These are phyloP conservation scores for Coemansia sp. DNA, from an alignment of 192 early-diverging fungal species.

Conservation along the genomic window DNA sequence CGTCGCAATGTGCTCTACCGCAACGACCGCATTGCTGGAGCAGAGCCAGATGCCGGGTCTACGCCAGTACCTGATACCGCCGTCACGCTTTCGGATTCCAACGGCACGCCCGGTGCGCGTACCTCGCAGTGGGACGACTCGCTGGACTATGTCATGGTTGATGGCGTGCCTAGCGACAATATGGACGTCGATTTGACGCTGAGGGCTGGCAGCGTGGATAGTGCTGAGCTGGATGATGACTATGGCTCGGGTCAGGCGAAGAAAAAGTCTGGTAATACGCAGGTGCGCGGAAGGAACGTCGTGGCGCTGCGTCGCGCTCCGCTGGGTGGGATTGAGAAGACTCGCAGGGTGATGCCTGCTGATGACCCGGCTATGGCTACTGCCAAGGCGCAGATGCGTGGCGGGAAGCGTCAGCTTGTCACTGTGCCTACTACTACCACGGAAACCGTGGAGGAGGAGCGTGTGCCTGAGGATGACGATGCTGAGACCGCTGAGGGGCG, in stretches of 20 bases:
- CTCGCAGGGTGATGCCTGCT: constrained; percentile 23
- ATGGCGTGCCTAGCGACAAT: constrained; percentile 17
- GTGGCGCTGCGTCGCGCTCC: constrained; percentile 33
- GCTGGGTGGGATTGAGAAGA: constrained; percentile 40
- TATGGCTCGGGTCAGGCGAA: background rate
- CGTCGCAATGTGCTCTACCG: constrained; percentile 30
- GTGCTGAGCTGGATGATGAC: constrained; percentile 23
- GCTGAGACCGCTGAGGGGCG: background rate
- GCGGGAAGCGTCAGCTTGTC: background rate
- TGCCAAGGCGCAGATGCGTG: constrained; percentile 52
- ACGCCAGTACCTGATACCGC: constrained; percentile 32
- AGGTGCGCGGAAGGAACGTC: constrained; percentile 42
- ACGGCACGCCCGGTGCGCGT: background rate
- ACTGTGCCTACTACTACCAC: background rate
- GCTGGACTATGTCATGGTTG: constrained; percentile 53
- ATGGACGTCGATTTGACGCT: constrained; percentile 45
- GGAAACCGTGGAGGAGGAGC: too few relatives aligned
- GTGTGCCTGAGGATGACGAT: constrained; percentile 1
- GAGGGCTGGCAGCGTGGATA: constrained; percentile 33
- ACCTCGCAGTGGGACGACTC: background rate
- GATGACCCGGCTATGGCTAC: constrained; percentile 26
- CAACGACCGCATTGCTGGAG: constrained; percentile 26
- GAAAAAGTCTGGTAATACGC: background rate
- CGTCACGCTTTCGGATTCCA: constrained; percentile 18
- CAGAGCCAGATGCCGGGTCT: background rate